Evolutionary conservation across 1,284 basidiomycete genomes (phyloP), one percentile per base, ranked within the genome.

Genomic region (Cutaneotrichosporon cavernicola): DNA sequence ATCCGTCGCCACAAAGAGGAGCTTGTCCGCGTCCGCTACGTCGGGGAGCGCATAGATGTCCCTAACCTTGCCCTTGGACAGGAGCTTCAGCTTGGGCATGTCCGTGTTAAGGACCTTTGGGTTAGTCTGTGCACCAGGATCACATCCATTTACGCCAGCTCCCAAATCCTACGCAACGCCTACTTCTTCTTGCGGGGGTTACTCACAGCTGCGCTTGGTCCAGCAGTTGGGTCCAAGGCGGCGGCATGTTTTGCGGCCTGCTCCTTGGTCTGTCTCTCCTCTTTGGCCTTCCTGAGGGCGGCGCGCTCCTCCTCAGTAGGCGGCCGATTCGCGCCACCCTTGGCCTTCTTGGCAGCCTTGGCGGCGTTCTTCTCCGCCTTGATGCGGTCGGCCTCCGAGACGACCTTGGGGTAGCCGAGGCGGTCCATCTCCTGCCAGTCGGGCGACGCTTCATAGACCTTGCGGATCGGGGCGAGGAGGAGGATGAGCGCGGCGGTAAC

Each of bases 1-100:
- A 82, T 99, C 97, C 16, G 92, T 91, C 7, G 96, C 94, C 61
- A 99, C 90, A 80, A 99, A 98, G 63, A 99, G 85, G 32, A 97
- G 85, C 70, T 80, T 81, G 68, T 87, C 85, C 40, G 72, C 71
- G 62, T 81, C 79, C 63, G 89, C 70, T 81, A 68, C 85, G 81
- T 68, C 86, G 82, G 69, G 90, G 55, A 85, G 74, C 16, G 85
- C 81, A 80, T 97, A 97, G 73, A 97, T 89, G 80, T 97, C 93
- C 65, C 94, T 87, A 36, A 97, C 94, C 85, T 97, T 97, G 65
- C 94, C 94, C 77, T 85, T 87, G 7, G 91, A 91, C 40, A 97
- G 69, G 3, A 96, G 83, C 58, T 78, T 81, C 57, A 85, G 78
- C 64, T 80, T 78, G n/a, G 83, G 82, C 72, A 84, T 75, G 58